These are phyloP conservation scores for Pleoardoris graminearum DNA, from an alignment of 2,329 filamentous ascomycete genomes.

Conservation along the genomic window DNA sequence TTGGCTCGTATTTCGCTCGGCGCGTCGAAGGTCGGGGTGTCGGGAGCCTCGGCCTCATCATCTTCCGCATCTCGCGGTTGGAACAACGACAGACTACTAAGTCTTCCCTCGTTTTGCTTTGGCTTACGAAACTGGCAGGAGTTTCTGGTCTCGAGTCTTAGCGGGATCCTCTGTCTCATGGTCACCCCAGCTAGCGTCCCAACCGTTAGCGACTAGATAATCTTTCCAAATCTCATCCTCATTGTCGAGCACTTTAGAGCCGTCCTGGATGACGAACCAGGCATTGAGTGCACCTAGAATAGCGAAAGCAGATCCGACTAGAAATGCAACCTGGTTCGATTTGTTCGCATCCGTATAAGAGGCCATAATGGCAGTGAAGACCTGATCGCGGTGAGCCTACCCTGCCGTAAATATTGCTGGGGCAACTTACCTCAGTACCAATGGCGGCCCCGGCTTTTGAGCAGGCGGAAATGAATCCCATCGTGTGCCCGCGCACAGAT, in stretches of 20 bases:
- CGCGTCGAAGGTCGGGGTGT: too few species aligned
- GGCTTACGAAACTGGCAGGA: not conserved
- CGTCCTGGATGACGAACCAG: conserved; percentile 36
- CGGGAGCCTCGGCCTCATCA: not conserved
- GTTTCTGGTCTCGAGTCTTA: not conserved
- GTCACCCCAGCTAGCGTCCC: conserved; percentile 30
- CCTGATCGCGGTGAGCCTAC: conserved; percentile 1
- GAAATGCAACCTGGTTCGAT: conserved; percentile 31
- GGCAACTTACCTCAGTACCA: conserved; percentile 16
- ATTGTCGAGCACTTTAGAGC: conserved; percentile 27
- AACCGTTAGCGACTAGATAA: conserved; percentile 27
- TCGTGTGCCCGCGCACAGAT: conserved; percentile 30
- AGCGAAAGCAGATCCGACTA: conserved; percentile 32
- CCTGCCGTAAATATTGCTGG: too few species aligned
- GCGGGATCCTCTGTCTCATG: conserved; percentile 21
- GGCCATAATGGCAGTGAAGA: conserved; percentile 33
- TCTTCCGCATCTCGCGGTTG: too few species aligned
- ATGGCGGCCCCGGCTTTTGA: conserved; percentile 35
- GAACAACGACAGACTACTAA: too few species aligned
- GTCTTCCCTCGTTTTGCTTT: too few species aligned
- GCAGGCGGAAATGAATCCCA: conserved; percentile 28
- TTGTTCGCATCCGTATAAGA: conserved; percentile 25
- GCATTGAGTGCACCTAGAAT: conserved; percentile 28
- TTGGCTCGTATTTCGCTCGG: not conserved
- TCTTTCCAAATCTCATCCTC: conserved; percentile 35